phyloP scores from a whole-genome alignment of 805 yeast genomes.

The Brettanomyces bruxellensis region DNA sequence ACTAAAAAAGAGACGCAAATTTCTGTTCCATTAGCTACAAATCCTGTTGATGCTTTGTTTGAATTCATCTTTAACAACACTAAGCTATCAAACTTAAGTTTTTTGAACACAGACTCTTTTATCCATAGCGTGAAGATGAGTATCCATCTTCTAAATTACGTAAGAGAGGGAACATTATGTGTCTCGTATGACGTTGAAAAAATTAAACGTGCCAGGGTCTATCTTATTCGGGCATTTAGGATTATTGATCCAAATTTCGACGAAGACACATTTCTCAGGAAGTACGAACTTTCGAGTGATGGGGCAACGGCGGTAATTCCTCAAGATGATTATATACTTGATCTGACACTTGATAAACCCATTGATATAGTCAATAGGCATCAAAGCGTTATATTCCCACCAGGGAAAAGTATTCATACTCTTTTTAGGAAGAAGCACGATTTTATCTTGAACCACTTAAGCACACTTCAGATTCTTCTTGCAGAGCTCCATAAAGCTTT shows the following conservation, averaged over 20 bases:
- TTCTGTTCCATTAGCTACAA: conserved; percentile 10
- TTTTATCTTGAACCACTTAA: conserved; percentile 13
- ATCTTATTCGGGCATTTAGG: conserved; percentile 8
- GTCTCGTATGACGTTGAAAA: conserved; percentile 1
- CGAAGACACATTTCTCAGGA: conserved; percentile 1
- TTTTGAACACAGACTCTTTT: conserved; percentile 12
- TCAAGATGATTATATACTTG: neutral
- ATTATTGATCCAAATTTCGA: conserved; percentile 13
- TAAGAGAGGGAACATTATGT: conserved; percentile 13
- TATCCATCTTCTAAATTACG: conserved; percentile 14
- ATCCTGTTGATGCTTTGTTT: conserved; percentile 14
- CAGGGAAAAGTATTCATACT: conserved; percentile 9
- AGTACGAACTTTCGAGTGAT: neutral
- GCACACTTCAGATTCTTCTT: conserved; percentile 19
- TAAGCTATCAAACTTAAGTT: conserved; percentile 10
- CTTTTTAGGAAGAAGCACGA: conserved; percentile 18
- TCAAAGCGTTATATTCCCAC: conserved; percentile 3
- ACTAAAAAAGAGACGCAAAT: neutral
- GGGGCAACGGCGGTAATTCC: neutral
- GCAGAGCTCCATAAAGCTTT: conserved; percentile 24
- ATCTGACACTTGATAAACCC: neutral
- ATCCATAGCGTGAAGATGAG: conserved; percentile 9
- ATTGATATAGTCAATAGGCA: neutral
- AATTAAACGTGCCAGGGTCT: conserved; percentile 3
- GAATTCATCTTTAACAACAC: conserved; percentile 11